These are phyloP conservation scores for Didymella exigua DNA, from an alignment of 2,329 filamentous ascomycete genomes.

Conservation along the genomic window DNA sequence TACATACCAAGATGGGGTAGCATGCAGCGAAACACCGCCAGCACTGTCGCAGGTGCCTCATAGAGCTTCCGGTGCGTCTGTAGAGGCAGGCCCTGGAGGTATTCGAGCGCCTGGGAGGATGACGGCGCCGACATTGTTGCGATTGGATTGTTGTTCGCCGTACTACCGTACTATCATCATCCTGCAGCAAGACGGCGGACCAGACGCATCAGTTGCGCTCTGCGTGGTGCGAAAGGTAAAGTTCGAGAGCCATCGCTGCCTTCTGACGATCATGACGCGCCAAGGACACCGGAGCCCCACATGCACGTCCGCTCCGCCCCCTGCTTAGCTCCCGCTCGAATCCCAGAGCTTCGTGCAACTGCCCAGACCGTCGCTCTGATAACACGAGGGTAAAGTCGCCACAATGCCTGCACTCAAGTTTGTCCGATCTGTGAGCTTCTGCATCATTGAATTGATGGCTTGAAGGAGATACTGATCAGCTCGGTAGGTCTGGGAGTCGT, in stretches of 20 bases:
- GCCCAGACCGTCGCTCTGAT: slow-evolving; percentile 36
- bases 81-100: slow-evolving; percentile 88
- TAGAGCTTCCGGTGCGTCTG: slow-evolving; percentile 91
- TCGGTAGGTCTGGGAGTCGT: slow-evolving; percentile 78
- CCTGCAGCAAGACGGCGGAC: slow-evolving; percentile 10
- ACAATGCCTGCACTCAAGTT: slow-evolving; percentile 61
- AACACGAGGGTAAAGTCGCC: not conserved
- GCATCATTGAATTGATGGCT: not conserved
- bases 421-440: slow-evolving; percentile 66
- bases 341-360: slow-evolving; percentile 11
- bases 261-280: slow-evolving; percentile 29
- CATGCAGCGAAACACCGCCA: slow-evolving; percentile 97
- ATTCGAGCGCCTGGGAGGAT: slow-evolving; percentile 74
- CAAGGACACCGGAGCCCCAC: slow-evolving; percentile 24
- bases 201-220: slow-evolving; percentile 24
- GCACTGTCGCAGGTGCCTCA: slow-evolving; percentile 90
- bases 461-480: slow-evolving; percentile 22
- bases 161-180: slow-evolving; percentile 45
- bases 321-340: slow-evolving; percentile 22
- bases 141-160: slow-evolving; percentile 35
- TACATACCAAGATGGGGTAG: slow-evolving; percentile 79
- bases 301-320: slow-evolving; percentile 26
- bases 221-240: slow-evolving; percentile 20
- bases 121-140: slow-evolving; percentile 59
- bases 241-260: slow-evolving; percentile 2